These are phyloP conservation scores for Globisporangium abappressorium DNA, from an alignment of 352 stramenopile species.

Conservation along the genomic window DNA sequence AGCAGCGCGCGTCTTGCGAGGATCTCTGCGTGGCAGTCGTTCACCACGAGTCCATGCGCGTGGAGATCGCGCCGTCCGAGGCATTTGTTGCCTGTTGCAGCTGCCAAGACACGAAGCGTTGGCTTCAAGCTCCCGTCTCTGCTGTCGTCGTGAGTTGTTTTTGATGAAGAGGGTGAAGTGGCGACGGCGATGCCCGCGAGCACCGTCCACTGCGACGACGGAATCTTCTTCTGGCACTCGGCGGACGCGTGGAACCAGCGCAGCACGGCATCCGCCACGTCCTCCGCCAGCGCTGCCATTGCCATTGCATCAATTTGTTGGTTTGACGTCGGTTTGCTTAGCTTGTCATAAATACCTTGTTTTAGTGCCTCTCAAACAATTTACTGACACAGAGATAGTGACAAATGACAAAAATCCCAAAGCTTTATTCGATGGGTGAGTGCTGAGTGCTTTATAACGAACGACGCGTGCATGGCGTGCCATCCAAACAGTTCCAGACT, in stretches of 20 bases:
- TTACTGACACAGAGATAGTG: constrained; percentile 5
- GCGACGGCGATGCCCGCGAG: constrained; percentile 52
- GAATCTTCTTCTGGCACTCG: constrained; percentile 62
- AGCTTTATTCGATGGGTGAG: not conserved
- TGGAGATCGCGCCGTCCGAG: constrained; percentile 66
- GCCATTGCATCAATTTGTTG: not conserved
- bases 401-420: constrained; percentile 13
- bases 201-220: constrained; percentile 55
- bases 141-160: not conserved
- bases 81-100: constrained; percentile 77
- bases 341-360: not conserved
- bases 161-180: not conserved
- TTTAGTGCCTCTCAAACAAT: not conserved
- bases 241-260: constrained; percentile 53
- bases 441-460: not conserved
- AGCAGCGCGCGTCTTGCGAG: constrained; percentile 84
- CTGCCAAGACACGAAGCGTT: constrained; percentile 44
- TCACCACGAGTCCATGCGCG: constrained; percentile 75
- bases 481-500: not conserved
- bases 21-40: constrained; percentile 94
- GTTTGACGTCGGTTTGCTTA: too few species aligned
- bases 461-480: not conserved
- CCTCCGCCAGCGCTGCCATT: constrained; percentile 16
- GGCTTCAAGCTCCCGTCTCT: constrained; percentile 1
- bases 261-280: constrained; percentile 45